Evolutionary conservation across 2,329 filamentous ascomycete species (phyloP), one percentile per base, ranked within the genome.

Genomic region (Nemania abortiva): DNA sequence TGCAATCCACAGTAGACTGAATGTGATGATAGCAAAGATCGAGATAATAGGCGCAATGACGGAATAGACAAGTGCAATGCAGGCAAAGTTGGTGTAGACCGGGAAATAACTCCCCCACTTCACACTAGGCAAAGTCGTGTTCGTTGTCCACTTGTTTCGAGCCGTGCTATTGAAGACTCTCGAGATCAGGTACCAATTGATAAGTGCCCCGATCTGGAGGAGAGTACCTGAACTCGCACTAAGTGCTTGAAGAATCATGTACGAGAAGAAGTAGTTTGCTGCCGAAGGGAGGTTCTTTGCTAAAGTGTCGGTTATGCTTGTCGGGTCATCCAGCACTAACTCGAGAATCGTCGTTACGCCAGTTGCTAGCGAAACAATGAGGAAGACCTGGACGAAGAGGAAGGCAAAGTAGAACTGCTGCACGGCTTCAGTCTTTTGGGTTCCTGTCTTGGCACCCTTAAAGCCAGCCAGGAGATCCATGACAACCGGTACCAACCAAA

Each of bases 221-320:
- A 98, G 84, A 0, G 93, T 95, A 79, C 92, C 94, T 1, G 95
- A 95, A 79, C 94, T 97, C 71, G 93, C 94, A 71, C 93, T 94
- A 75, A 98, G 86, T 0, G 95, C 94, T 77, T 98, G 96, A 10
- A 99, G 90, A 78, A 98, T 91, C 90, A 99, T 95, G 86, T 99
- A 99, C 0, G 94, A 95, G 85, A 98, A 98, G 84, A 98, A 99
- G 81, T 98, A 99, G 78, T 98, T 97, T 74, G 94, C 92, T 0
- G 95, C 91, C 74, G 89, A 92, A 1, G 96, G 96, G 5, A 99
- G 83, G 69, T 95, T 96, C 11, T 84, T 79, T 0, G 95, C 95
- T 31, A 99, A 83, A 0, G 92, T 85, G 20, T 88, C 80, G 0
- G 96, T 89, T 66, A 97, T 88, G 45, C 86, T 86, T n/a, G 84